Conservation (phyloP, 768 basidiomycete species). For the Suillus ampliporus region DNA sequence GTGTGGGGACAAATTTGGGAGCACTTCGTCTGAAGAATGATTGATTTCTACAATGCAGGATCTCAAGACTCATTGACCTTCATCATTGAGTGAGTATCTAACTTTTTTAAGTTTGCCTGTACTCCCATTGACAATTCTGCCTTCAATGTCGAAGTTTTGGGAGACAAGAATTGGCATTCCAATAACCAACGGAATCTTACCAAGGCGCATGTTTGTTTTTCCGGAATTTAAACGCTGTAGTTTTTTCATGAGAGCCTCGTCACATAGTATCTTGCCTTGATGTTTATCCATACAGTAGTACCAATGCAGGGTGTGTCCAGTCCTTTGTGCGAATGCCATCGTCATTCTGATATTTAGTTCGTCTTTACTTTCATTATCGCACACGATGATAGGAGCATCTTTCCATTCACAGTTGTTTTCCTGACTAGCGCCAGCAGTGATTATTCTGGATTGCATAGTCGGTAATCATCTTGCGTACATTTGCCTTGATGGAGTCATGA, state of each 20-base stretch:
- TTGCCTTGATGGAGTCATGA: slow-evolving; percentile 30
- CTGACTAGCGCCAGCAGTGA: slow-evolving; percentile 14
- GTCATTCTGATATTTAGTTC: slow-evolving; percentile 37
- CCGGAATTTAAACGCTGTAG: slow-evolving; percentile 29
- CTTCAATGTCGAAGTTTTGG: slow-evolving; percentile 44
- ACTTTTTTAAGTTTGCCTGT: slow-evolving; percentile 27
- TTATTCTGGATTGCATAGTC: slow-evolving; percentile 15
- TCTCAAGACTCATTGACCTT: slow-evolving; percentile 21
- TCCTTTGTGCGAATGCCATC: background rate
- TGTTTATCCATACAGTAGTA: slow-evolving; percentile 36
- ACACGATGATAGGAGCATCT: slow-evolving; percentile 42
- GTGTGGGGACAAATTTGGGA: too few species aligned
- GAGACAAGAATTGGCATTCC: slow-evolving; percentile 48
- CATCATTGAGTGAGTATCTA: slow-evolving; percentile 23
- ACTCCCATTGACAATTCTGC: slow-evolving; percentile 45
- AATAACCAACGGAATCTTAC: slow-evolving; percentile 37
- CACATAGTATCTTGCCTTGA: slow-evolving; percentile 14
- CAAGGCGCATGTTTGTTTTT: slow-evolving; percentile 17
- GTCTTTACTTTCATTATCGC: slow-evolving; percentile 43
- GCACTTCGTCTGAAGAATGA: slow-evolving; percentile 6
- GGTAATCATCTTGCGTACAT: slow-evolving; percentile 33
- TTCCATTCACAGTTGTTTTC: slow-evolving; percentile 25
- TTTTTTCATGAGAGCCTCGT: slow-evolving; percentile 12
- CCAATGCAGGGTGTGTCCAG: background rate
- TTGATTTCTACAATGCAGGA: slow-evolving; percentile 33